Conservation (phyloP, 345 rosid genomes). For the Eucalyptus cloeziana region DNA sequence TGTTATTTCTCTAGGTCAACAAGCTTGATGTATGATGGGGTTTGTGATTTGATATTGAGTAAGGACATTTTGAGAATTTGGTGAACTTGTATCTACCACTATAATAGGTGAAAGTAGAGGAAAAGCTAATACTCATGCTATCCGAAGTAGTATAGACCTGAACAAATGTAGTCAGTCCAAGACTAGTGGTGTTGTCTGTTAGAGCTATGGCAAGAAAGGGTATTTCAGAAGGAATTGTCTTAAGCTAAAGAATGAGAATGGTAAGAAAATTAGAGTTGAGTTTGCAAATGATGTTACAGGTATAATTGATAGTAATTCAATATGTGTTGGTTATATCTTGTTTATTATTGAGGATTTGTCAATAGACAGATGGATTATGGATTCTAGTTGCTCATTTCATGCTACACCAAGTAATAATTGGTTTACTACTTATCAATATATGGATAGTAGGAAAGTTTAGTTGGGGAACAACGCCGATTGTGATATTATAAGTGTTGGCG, state of each 20-base stretch:
- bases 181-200: not conserved
- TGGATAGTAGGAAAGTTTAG: not conserved
- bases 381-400: not conserved
- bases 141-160: accelerated
- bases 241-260: not conserved
- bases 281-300: not conserved
- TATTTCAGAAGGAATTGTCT: not conserved
- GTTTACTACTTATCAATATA: not conserved
- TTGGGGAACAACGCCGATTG: not conserved
- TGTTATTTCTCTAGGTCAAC: not conserved
- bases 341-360: not conserved
- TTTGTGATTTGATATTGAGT: not conserved
- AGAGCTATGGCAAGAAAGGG: not conserved
- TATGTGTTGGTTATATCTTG: not conserved
- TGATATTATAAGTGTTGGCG: not conserved
- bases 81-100: not conserved
- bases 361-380: not conserved
- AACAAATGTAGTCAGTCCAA: not conserved
- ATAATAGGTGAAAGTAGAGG: not conserved
- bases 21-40: not conserved
- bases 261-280: not conserved
- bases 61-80: not conserved
- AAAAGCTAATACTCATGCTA: not conserved
- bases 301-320: too few relatives aligned
- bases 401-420: not conserved